These are phyloP conservation scores for Lactarius akahatsu DNA, from an alignment of 768 basidiomycete species.

Conservation along the genomic window DNA sequence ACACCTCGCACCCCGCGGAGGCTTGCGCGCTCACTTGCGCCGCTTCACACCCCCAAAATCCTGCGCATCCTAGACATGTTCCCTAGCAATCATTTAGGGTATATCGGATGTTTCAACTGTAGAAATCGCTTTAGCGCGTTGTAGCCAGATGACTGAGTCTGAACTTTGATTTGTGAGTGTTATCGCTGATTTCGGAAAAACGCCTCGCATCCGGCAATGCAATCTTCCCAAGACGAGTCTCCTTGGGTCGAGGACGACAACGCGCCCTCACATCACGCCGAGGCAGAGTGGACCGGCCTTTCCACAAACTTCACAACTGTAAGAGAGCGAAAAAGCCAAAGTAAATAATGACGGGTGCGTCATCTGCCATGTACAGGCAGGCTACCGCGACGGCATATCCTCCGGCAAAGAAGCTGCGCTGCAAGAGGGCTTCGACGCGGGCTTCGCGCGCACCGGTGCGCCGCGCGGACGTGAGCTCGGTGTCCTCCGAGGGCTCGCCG, in stretches of 20 bases:
- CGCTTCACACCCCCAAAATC: too few relatives aligned
- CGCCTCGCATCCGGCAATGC: background rate
- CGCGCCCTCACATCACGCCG: conserved; percentile 1
- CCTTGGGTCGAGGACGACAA: background rate
- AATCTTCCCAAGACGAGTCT: background rate
- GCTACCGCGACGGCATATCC: conserved; percentile 95
- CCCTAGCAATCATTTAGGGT: too few relatives aligned
- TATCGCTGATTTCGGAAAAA: too few relatives aligned
- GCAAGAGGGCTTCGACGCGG: conserved; percentile 88
- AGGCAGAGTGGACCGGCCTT: conserved; percentile 64
- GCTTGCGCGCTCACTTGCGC: too few relatives aligned
- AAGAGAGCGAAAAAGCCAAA: background rate
- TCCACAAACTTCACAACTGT: conserved; percentile 61
- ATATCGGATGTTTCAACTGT: too few relatives aligned
- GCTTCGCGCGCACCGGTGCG: conserved; percentile 69
- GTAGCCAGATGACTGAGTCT: background rate
- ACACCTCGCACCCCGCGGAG: too few relatives aligned
- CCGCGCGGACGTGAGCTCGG: conserved; percentile 80
- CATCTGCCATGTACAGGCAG: conserved; percentile 53
- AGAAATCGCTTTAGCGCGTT: too few relatives aligned
- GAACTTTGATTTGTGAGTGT: background rate
- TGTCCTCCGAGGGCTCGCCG: conserved; percentile 64
- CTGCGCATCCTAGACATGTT: too few relatives aligned
- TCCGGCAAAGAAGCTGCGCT: conserved; percentile 85
- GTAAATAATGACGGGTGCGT: background rate